Evolutionary conservation across 1,284 basidiomycete genomes (phyloP), one percentile per base, ranked within the genome.

Genomic region (Polyporus tsugae): DNA sequence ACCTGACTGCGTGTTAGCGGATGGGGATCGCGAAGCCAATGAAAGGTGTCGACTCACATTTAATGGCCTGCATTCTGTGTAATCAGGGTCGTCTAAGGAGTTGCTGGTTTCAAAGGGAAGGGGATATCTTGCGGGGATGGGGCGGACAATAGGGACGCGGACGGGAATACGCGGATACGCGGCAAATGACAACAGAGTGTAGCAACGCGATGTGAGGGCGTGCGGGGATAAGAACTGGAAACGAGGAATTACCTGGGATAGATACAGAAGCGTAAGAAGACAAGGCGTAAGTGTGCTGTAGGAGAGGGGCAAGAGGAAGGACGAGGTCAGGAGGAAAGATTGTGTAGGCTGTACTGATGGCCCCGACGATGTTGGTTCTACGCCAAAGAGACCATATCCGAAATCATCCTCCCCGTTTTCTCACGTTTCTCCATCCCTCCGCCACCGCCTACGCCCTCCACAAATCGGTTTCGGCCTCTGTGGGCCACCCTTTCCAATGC

Each of bases 1-100:
- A 87, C 95, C 95, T 95, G 70, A 68, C 67, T 67, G 67, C 63
- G 69, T 70, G 71, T 72, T 67, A 72, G 60, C 70, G 35, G 49
- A 64, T 38, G 52, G 61, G 63, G 53, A 44, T 17, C 39, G 55
- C 49, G 60, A 53, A 53, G 46, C 25, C 38, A 39, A 38, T 60
- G 38, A 6, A 19, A 25, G 52, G 68, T 25, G 35, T 49, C 46
- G 39, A 76, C 81, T 65, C 66, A 81, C 81, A 82, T 75, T 82
- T 82, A 75, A 82, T 82, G 73, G 81, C 81, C 78, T 82, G 81
- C 81, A 82, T 82, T 73, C 72, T 78, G 77, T 73, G 72, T 74
- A 68, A 69, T 75, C 72, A 71, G 73, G 63, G 66, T 55, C 68
- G 70, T 75, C 72, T 75, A 75, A 38, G 58, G 22, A 60, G 46